Conservation (phyloP, 1,139 yeast species). For the Hyphopichia khmerensis region DNA sequence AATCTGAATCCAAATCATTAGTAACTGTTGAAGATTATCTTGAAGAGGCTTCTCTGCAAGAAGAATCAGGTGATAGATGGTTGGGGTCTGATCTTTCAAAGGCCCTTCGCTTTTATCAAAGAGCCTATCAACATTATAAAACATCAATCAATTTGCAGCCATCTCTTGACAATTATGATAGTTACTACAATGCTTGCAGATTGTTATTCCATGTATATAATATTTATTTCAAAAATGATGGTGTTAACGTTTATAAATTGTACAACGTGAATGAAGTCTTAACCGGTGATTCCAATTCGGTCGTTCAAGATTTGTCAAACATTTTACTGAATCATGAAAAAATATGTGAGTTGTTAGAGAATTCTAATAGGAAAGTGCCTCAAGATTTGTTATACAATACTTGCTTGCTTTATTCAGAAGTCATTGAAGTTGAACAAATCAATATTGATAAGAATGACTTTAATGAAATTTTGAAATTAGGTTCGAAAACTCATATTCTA, state of each 20-base stretch:
- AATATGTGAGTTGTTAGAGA: conserved; percentile 25
- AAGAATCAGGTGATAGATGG: conserved; percentile 62
- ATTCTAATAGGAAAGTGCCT: conserved; percentile 17
- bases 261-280: conserved; percentile 43
- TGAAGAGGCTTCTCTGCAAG: conserved; percentile 49
- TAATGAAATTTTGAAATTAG: conserved; percentile 15
- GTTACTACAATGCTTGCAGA: conserved; percentile 49
- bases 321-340: conserved; percentile 40
- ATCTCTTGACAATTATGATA: conserved; percentile 24
- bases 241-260: conserved; percentile 36
- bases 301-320: conserved; percentile 34
- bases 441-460: conserved; percentile 11
- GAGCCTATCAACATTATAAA: conserved; percentile 40
- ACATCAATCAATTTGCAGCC: conserved; percentile 22
- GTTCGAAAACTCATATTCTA: conserved; percentile 16
- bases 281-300: conserved; percentile 27
- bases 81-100: conserved; percentile 53
- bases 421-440: conserved; percentile 36
- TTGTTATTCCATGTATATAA: conserved; percentile 49
- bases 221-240: conserved; percentile 44
- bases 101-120: conserved; percentile 52
- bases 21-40: conserved; percentile 44
- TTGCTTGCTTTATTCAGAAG: conserved; percentile 48
- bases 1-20: conserved; percentile 17
- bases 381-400: conserved; percentile 46